Evolutionary conservation across 371 early-diverging fungal species (phyloP), one percentile per base, ranked within the genome.

Genomic region (Mortierella sp.): DNA sequence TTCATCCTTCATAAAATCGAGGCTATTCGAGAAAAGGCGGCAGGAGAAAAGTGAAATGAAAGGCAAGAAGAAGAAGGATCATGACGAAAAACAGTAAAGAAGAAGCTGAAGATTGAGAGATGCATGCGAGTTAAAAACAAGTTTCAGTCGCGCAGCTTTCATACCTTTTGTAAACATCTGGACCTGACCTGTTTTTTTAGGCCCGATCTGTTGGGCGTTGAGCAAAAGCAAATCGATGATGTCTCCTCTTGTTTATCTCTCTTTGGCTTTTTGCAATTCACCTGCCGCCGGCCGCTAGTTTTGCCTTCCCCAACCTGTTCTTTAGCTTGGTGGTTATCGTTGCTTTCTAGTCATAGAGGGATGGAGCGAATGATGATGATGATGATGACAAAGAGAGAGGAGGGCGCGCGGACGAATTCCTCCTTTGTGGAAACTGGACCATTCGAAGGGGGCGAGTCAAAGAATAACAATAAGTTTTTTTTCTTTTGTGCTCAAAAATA

Each of bases 1-100:
- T 8, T 19, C 34, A 55, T 55, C 29, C 55, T 8, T 24, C 29
- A 52, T 52, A 3, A 34, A 31, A 4, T 55, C 16, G 31, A 19
- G 55, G 55, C 55, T 55, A 55, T 55, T 55, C 29, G 26, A 53
- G 53, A 53, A 53, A 24, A 53, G 53, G 53, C 13, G 24, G n/a
- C 48, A n/a, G 2, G 24, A 50, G 50, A 50, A 50, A n/a, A 50
- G 10, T 16, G 2, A 48, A 48, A 50, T 50, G 50, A 50, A 50
- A 47, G 47, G 47, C 7, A 50, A 7, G 24, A 50, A 50, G n/a
- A 2, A 22, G 3, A 50, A n/a, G 50, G 50, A n/a, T n/a, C n/a
- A n/a, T n/a, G n/a, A n/a, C n/a, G 50, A 48, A 22, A n/a, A 47
- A 22, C 50, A 50, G 50, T 50, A 50, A 24, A n/a, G 24, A 50